Conservation (phyloP, 2,329 filamentous ascomycete genomes). For the Alternaria dauci region DNA sequence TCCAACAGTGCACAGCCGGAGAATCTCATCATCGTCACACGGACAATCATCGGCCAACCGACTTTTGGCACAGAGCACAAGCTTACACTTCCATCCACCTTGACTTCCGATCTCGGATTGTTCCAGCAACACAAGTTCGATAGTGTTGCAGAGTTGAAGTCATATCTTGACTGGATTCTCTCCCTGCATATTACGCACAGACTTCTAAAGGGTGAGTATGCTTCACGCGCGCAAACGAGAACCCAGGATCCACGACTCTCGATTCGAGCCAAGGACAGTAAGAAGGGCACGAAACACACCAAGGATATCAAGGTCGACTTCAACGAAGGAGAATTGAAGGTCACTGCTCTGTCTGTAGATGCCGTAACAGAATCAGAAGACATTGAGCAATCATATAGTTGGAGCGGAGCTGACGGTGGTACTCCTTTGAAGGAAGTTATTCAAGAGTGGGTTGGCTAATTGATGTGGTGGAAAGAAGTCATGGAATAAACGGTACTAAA, state of each 20-base stretch:
- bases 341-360: slow-evolving; percentile 16
- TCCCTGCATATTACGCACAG: slow-evolving; percentile 43
- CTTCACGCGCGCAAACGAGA: slow-evolving; percentile 26
- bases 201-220: slow-evolving; percentile 37
- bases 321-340: slow-evolving; percentile 26
- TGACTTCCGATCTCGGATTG: slow-evolving; percentile 39
- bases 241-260: slow-evolving; percentile 35
- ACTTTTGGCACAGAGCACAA: slow-evolving; percentile 48
- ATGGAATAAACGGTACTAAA: not conserved
- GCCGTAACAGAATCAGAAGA: slow-evolving; percentile 15
- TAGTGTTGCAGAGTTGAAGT: slow-evolving; percentile 37
- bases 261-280: slow-evolving; percentile 31
- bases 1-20: slow-evolving; percentile 29
- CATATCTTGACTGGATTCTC: slow-evolving; percentile 46
- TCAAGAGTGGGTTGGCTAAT: slow-evolving; percentile 35
- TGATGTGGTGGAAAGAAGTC: not conserved
- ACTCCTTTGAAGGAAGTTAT: slow-evolving; percentile 34
- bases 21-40: slow-evolving; percentile 37
- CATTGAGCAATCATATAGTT: slow-evolving; percentile 29
- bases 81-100: slow-evolving; percentile 41
- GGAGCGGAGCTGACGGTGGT: slow-evolving; percentile 30
- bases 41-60: slow-evolving; percentile 45
- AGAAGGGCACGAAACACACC: slow-evolving; percentile 26
- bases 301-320: slow-evolving; percentile 35
- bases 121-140: slow-evolving; percentile 42